phyloP scores from a whole-genome alignment of 2,329 filamentous ascomycete genomes.

The Pyrenochaeta sp. region DNA sequence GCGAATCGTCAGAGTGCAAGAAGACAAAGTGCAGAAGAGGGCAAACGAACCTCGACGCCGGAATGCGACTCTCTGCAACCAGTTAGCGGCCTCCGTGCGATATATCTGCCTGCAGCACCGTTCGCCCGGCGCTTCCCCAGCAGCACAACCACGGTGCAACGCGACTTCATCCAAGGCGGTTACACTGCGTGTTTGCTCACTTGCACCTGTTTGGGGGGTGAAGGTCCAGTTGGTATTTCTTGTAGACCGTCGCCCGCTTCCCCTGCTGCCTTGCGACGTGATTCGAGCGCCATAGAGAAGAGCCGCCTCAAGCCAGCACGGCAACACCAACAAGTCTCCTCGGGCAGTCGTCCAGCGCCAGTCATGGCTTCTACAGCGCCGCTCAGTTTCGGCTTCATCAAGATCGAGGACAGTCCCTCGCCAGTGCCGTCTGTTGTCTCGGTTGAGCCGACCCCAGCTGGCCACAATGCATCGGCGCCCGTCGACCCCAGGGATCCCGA shows the following conservation, averaged over 20 bases:
- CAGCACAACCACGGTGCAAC: conserved; percentile 2
- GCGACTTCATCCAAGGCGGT: neutral
- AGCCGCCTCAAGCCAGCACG: neutral
- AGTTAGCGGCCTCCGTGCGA: conserved; percentile 10
- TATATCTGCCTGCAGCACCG: neutral
- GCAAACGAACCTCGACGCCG: neutral
- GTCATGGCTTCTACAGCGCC: conserved; percentile 1
- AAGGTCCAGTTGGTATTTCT: neutral
- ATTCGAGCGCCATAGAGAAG: neutral
- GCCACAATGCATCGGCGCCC: conserved; percentile 12
- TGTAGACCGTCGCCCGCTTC: no score
- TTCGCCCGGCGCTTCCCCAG: neutral
- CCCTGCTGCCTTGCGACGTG: neutral
- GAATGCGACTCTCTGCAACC: neutral
- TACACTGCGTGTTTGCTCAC: conserved; percentile 14
- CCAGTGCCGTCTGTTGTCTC: conserved; percentile 4
- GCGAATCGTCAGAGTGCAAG: neutral
- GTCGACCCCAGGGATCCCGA: conserved; percentile 37
- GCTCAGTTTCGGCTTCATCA: conserved; percentile 1
- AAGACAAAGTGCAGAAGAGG: conserved; percentile 6
- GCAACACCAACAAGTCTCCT: neutral
- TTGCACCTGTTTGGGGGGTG: neutral
- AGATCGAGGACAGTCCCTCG: conserved; percentile 12
- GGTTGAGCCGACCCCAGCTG: neutral
- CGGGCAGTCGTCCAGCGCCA: neutral